Evolutionary conservation across 306 rosid genomes (phyloP).

Genomic region (Sindora glabra): DNA sequence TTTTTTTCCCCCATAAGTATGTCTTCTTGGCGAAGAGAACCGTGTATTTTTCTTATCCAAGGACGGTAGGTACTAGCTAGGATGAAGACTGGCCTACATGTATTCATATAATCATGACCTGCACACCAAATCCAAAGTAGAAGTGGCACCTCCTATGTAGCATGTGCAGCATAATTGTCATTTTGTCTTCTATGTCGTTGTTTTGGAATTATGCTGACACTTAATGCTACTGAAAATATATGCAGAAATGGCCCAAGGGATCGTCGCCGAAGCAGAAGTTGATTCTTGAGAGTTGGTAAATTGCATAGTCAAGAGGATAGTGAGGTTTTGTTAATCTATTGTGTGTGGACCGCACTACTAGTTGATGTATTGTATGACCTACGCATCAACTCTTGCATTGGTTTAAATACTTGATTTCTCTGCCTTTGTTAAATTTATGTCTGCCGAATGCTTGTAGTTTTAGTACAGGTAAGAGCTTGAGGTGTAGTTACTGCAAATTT

Average conservation of each 20-base stretch:
- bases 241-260: constrained; percentile 92
- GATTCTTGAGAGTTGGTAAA: constrained; percentile 18
- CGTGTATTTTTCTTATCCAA: too few relatives aligned
- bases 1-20: too few relatives aligned
- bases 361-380: constrained; percentile 64
- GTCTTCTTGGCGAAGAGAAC: too few relatives aligned
- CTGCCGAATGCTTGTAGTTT: constrained; percentile 40
- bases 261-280: constrained; percentile 89
- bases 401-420: constrained; percentile 54
- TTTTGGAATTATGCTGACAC: constrained; percentile 12
- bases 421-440: constrained; percentile 35
- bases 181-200: not conserved
- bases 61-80: too few relatives aligned
- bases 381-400: constrained; percentile 63
- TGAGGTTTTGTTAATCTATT: constrained; percentile 47
- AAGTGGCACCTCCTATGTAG: too few relatives aligned
- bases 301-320: constrained; percentile 34
- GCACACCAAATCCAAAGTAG: too few relatives aligned
- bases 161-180: too few relatives aligned
- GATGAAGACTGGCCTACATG: too few relatives aligned
- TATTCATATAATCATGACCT: too few relatives aligned
- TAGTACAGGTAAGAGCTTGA: constrained; percentile 27
- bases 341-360: constrained; percentile 53
- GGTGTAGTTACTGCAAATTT: constrained; percentile 31
- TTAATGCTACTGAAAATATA: constrained; percentile 3